Percentiles rank a stretch among this genome's conserved stretches.
Evolutionary conservation across 495 filamentous ascomycete species (phyloP).

Genomic region (Penicillium parvum): DNA sequence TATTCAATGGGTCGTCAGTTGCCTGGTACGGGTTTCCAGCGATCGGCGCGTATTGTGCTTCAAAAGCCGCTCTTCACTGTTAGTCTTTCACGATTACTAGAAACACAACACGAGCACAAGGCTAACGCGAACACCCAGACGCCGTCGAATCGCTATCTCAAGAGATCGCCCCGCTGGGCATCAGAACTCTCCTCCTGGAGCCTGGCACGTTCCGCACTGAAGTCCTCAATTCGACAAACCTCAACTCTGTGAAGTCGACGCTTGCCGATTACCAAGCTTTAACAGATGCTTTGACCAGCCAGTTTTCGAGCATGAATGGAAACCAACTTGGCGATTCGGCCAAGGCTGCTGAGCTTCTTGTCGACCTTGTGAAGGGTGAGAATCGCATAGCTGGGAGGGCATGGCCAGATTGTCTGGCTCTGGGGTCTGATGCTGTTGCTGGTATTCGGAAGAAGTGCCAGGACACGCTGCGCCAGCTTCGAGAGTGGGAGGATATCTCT

Average conservation of each 20-base stretch:
- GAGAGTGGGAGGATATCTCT: constrained; percentile 29
- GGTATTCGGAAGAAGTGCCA: constrained; percentile 28
- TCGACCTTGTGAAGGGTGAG: constrained; percentile 38
- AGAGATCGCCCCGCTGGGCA: constrained; percentile 35
- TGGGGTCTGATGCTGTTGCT: constrained; percentile 35
- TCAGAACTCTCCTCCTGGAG: constrained; percentile 15
- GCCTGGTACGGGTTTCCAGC: constrained; percentile 36
- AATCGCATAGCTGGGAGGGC: constrained; percentile 24
- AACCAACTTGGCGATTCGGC: constrained; percentile 39
- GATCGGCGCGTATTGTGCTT: constrained; percentile 43
- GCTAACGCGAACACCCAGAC: constrained; percentile 12
- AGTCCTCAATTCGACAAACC: constrained; percentile 19
- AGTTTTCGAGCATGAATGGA: constrained; percentile 3
- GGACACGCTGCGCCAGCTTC: constrained; percentile 25
- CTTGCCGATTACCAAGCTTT: constrained; percentile 5
- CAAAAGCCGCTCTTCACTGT: constrained; percentile 51
- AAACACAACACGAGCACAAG: not conserved
- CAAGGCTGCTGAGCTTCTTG: constrained; percentile 29
- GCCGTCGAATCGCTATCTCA: constrained; percentile 42
- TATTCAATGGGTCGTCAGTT: constrained; percentile 43
- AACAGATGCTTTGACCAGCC: not conserved
- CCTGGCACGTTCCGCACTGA: constrained; percentile 46
- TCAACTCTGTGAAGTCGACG: not conserved
- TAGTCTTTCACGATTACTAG: not conserved
- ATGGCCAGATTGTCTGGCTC: constrained; percentile 23